Percentiles rank a stretch among this genome's conserved stretches.
Conservation (phyloP, 495 filamentous ascomycete species). For the Trichoderma asperelloides region DNA sequence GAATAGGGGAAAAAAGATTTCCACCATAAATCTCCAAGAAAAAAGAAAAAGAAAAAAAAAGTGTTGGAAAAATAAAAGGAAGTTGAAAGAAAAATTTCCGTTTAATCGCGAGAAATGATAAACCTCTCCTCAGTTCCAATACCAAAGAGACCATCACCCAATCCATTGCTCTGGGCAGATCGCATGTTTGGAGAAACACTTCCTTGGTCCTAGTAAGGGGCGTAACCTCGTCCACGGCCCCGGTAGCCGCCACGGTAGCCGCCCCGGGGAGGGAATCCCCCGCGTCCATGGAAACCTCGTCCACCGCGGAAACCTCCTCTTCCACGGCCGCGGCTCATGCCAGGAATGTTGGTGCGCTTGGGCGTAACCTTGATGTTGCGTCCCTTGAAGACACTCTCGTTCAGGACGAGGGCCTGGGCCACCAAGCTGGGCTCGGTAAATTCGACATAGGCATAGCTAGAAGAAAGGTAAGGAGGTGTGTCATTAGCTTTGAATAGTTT, state of each 20-base stretch:
- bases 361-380: slow-evolving; percentile 95
- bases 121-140: background rate
- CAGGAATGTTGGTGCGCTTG: slow-evolving; percentile 94
- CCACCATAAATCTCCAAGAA: background rate
- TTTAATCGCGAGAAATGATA: background rate
- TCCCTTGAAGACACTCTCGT: slow-evolving; percentile 93
- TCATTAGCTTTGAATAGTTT: background rate
- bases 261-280: slow-evolving; percentile 45
- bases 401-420: slow-evolving; percentile 85
- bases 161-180: background rate
- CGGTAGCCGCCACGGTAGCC: slow-evolving; percentile 78
- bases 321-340: slow-evolving; percentile 70
- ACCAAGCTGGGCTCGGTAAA: slow-evolving; percentile 93
- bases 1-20: background rate
- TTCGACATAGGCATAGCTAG: slow-evolving; percentile 97
- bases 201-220: slow-evolving; percentile 59
- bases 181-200: slow-evolving; percentile 1
- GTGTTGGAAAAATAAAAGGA: background rate
- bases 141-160: background rate
- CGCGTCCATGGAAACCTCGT: slow-evolving; percentile 43
- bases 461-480: slow-evolving; percentile 6
- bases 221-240: slow-evolving; percentile 66
- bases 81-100: background rate
- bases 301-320: slow-evolving; percentile 50
- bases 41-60: background rate